These are phyloP conservation scores for Agaricus sinodeliciosus DNA, from an alignment of 768 basidiomycete species.

Conservation along the genomic window DNA sequence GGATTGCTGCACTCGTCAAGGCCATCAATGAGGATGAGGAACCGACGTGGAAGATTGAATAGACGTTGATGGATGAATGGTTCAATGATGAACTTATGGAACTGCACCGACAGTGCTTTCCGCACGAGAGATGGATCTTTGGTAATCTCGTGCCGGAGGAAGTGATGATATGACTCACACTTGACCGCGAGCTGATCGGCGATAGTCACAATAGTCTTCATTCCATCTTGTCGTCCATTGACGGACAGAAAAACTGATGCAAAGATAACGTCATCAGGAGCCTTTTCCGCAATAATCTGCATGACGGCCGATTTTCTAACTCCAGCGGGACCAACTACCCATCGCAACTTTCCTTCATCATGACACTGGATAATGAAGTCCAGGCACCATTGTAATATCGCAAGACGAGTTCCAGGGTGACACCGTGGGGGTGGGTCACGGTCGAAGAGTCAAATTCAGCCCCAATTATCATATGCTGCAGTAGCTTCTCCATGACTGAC, in stretches of 20 bases:
- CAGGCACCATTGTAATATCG: too few relatives aligned
- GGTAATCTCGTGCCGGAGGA: slow-evolving; percentile 5
- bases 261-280: background rate
- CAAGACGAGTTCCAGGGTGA: too few relatives aligned
- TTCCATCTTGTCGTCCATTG: background rate
- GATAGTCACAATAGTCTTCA: slow-evolving; percentile 1
- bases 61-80: background rate
- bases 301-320: background rate
- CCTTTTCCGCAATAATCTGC: background rate
- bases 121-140: slow-evolving; percentile 6
- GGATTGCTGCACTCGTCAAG: slow-evolving; percentile 19
- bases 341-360: background rate
- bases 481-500: too few relatives aligned
- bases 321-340: background rate
- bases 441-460: too few relatives aligned
- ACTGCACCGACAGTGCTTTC: slow-evolving; percentile 11
- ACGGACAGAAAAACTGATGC: background rate
- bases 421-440: too few relatives aligned
- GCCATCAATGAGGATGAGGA: slow-evolving; percentile 17
- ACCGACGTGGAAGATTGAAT: too few relatives aligned
- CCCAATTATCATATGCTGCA: too few relatives aligned
- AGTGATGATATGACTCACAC: background rate
- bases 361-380: too few relatives aligned
- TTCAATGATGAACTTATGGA: slow-evolving; percentile 10
- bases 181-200: slow-evolving; percentile 16